A percentile compares a stretch with the other conserved stretches of the same genome.
phyloP scores from a whole-genome alignment of 2,329 filamentous ascomycete species.

The Thermomyces lanuginosus region DNA sequence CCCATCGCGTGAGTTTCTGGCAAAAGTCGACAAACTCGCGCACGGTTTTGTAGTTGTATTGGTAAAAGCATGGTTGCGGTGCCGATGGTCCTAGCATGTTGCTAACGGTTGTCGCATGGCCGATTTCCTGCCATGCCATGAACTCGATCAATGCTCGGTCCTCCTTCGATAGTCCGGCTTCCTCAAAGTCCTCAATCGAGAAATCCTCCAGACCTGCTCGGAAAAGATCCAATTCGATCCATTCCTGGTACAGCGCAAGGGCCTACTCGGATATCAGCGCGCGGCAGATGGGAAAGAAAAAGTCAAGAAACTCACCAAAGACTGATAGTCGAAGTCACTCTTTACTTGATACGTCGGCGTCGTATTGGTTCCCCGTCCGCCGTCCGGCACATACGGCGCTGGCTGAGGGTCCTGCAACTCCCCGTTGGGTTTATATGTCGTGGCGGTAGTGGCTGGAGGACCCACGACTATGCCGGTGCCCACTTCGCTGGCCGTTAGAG shows the following conservation, averaged over 20 bases:
- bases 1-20: constrained; percentile 69
- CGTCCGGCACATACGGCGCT: constrained; percentile 54
- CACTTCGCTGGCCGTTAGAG: constrained; percentile 35
- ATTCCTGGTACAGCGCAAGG: constrained; percentile 64
- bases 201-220: constrained; percentile 57
- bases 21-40: constrained; percentile 68
- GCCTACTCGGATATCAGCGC: no score
- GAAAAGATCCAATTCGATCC: constrained; percentile 72
- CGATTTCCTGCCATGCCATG: constrained; percentile 63
- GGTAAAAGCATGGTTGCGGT: constrained; percentile 61
- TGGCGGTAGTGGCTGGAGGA: constrained; percentile 45
- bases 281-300: not conserved
- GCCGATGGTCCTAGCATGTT: constrained; percentile 61
- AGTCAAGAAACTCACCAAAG: constrained; percentile 32
- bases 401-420: constrained; percentile 50
- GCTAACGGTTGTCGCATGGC: constrained; percentile 58
- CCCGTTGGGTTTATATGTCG: constrained; percentile 57
- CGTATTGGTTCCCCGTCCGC: constrained; percentile 60
- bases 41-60: constrained; percentile 62
- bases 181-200: constrained; percentile 51
- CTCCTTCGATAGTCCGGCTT: constrained; percentile 49
- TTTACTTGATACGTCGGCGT: constrained; percentile 59
- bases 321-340: constrained; percentile 72
- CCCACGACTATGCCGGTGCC: constrained; percentile 42
- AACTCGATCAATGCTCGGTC: constrained; percentile 56